Percentiles rank a stretch among this genome's conserved stretches.
Conservation (phyloP, 768 basidiomycete species). For the Chlorophyllum brunneum region DNA sequence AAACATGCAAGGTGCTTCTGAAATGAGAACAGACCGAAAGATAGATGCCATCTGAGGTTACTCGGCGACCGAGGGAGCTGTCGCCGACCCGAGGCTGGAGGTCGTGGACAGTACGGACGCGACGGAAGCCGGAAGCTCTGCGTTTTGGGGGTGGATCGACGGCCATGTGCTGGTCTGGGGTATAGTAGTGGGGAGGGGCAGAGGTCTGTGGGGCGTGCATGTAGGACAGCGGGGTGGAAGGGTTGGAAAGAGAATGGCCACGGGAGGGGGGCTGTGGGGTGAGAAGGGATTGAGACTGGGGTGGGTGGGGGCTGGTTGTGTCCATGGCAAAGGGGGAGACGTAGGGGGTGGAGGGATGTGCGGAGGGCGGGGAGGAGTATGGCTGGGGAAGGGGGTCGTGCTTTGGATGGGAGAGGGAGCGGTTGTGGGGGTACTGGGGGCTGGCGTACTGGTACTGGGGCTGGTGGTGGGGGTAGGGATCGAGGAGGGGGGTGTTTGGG, state of each 20-base stretch:
- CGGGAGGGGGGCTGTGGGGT: slow-evolving; percentile 44
- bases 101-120: slow-evolving; percentile 74
- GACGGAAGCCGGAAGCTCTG: slow-evolving; percentile 72
- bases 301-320: slow-evolving; percentile 59
- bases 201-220: slow-evolving; percentile 49
- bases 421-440: slow-evolving; percentile 49
- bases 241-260: slow-evolving; percentile 60
- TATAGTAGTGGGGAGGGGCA: slow-evolving; percentile 51
- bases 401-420: slow-evolving; percentile 55
- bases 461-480: slow-evolving; percentile 72
- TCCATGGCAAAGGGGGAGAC: slow-evolving; percentile 54
- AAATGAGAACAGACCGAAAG: slow-evolving; percentile 64
- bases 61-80: slow-evolving; percentile 63
- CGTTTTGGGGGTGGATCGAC: slow-evolving; percentile 69
- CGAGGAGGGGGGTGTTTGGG: slow-evolving; percentile 51
- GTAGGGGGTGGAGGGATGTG: slow-evolving; percentile 18
- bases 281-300: slow-evolving; percentile 50
- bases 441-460: slow-evolving; percentile 49
- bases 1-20: neutral
- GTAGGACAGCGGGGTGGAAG: slow-evolving; percentile 71
- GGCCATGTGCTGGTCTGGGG: slow-evolving; percentile 66
- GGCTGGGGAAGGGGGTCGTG: slow-evolving; percentile 48
- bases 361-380: slow-evolving; percentile 49
- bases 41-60: slow-evolving; percentile 71
- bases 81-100: slow-evolving; percentile 70